Evolutionary conservation across 2,329 filamentous ascomycete species (phyloP), one percentile per base, ranked within the genome.

Genomic region (Bimuria novae-zelandiae): DNA sequence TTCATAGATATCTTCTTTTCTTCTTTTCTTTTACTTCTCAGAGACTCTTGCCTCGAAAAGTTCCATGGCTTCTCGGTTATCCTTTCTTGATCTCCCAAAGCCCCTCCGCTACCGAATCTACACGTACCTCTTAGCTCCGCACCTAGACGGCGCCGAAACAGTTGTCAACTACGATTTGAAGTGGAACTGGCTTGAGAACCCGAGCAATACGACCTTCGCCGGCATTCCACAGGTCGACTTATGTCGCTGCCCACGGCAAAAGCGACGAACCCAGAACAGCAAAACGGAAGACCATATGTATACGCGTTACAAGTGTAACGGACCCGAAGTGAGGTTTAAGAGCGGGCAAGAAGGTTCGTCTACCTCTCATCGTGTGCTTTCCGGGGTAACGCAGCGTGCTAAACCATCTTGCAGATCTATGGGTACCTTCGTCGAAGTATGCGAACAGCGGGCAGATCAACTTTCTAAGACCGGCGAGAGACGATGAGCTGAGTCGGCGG

Each of bases 121-220:
- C 48, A 49, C 54, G 37, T 57, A 64, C 41, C 54, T 65, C 17
- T 56, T 68, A 10, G 40, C 63, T n/a, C 57, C 59, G 19, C 64
- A 71, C 49, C 74, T 72, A 5, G 63, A 73, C 46, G 69, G 74
- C 23, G 60, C 68, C 10, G 50, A 71, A 4, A 68, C 64, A 16
- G 65, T 65, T 2, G 60, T 80, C 32, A 74, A 71, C 49, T 72
- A 72, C 70, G 48, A 52, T 6, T 57, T 70, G 14, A 41, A 53
- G 16, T 71, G 67, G 64, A 60, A 63, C 4, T 57, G 63, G 50
- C 56, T 73, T 4, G 59, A 68, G 3, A 63, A 68, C 30, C 68
- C 69, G 1, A 65, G 61, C 54, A 68, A 68, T 41, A 65, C 61
- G 7, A 71, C 70, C 6, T 71, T 69, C 33, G 62, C 57, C 10